Evolutionary conservation across 305 asterid species (phyloP).

Genomic region (Lippia alba): DNA sequence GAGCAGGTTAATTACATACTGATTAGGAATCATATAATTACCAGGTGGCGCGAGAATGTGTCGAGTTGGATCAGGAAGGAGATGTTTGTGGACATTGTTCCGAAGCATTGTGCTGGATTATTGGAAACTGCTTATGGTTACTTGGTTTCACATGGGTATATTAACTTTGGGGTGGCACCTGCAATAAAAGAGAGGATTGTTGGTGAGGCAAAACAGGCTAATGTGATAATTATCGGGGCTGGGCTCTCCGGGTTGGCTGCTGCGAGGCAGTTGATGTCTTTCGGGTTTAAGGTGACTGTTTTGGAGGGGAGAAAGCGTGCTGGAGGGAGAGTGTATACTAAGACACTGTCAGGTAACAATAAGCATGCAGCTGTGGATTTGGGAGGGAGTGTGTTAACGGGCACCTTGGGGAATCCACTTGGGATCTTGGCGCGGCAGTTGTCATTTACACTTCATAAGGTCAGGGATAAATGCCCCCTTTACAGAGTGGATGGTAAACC

Average conservation of each 20-base stretch:
- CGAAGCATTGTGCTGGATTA: slow-evolving; percentile 66
- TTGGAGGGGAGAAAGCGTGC: slow-evolving; percentile 94
- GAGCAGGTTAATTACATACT: slow-evolving; percentile 94
- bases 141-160: slow-evolving; percentile 81
- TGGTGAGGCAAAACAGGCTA: slow-evolving; percentile 54
- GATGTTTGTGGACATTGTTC: slow-evolving; percentile 75
- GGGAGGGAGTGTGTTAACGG: slow-evolving; percentile 95
- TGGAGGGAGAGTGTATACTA: slow-evolving; percentile 92
- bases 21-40: slow-evolving; percentile 80
- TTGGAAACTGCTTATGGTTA: slow-evolving; percentile 75
- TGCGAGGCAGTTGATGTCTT: slow-evolving; percentile 90
- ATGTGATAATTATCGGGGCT: slow-evolving; percentile 84
- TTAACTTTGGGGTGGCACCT: slow-evolving; percentile 90
- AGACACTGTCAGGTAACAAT: slow-evolving; percentile 67
- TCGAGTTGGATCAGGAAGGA: slow-evolving; percentile 79
- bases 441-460: slow-evolving; percentile 81
- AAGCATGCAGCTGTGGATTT: slow-evolving; percentile 82
- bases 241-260: slow-evolving; percentile 96
- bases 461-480: slow-evolving; percentile 92
- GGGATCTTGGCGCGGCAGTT: slow-evolving; percentile 94
- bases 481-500: slow-evolving; percentile 78
- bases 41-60: slow-evolving; percentile 87
- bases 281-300: slow-evolving; percentile 86
- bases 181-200: slow-evolving; percentile 66
- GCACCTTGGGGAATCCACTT: slow-evolving; percentile 90